Base-by-base conservation (phyloP, 1,139 yeast species). In the Scheffersomyces segobiensis region DNA sequence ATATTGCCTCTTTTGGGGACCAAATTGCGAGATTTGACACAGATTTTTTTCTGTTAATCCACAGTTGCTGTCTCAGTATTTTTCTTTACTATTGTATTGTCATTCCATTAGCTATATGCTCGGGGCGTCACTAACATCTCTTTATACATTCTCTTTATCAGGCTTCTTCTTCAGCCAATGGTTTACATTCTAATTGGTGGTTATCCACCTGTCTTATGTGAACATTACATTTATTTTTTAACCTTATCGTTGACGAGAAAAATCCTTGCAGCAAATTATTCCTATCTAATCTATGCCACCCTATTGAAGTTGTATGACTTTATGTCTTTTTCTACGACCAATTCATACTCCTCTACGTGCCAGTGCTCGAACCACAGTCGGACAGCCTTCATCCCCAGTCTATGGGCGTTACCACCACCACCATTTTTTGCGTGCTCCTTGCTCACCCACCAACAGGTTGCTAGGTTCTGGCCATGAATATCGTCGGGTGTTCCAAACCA, bases 391-490 rank as follows among this genome's bases (percentile, higher is more conserved):
- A 74, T 71, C 3, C 76, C 76, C 52, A 67, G 65, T 49, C 73
- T 58, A 57, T 74, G 78, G 3, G 70, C 66, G 46, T 63, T 57
- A 3, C 76, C 77, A 0, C 70, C 67, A 2, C 77, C 78, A 6
- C 78, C 78, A 4, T 51, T 39, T 53, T 60, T 63, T 10, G 78
- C 76, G 53, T 69, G 68, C 19, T 59, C 56, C 42, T 62, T 64
- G 48, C 60, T 59, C 26, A 64, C 65, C 78, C 78, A 74, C 77
- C 76, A 74, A 55, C 78, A 74, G 1, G 78, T 74, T 5, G 78
- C 78, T 53, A 74, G 61, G 56, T 74, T 74, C 55, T 70, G 67
- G 0, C 74, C 78, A 22, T 59, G 60, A 6, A 57, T 65, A 47
- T 64, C 62, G 54, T 73, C 71, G 1, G 78, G 78, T 1, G 68